Evolutionary conservation across 2,329 filamentous ascomycete species (phyloP).

Genomic region (Epichloe gansuensis): DNA sequence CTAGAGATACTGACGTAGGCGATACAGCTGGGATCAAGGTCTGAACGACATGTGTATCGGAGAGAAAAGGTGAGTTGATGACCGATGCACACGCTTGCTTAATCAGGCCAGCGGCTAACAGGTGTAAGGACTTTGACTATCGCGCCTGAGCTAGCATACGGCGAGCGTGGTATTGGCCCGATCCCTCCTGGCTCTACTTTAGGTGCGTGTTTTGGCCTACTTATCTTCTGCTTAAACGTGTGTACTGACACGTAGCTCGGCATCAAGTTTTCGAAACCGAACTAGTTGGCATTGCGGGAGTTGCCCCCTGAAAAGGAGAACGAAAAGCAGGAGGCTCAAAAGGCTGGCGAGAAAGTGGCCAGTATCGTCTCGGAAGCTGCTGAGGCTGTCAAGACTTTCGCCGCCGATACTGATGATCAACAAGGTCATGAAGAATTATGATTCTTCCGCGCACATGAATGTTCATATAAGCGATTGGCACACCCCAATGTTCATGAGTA

Average conservation of each 20-base stretch:
- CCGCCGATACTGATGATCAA: slow-evolving; percentile 42
- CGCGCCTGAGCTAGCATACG: slow-evolving; percentile 77
- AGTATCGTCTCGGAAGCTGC: slow-evolving; percentile 12
- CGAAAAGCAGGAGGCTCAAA: slow-evolving; percentile 18
- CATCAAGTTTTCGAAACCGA: slow-evolving; percentile 77
- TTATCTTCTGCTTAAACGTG: background rate
- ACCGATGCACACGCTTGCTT: background rate
- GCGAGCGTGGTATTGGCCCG: slow-evolving; percentile 60
- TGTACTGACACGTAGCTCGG: slow-evolving; percentile 8
- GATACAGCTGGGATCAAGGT: slow-evolving; percentile 70
- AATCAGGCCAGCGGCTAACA: slow-evolving; percentile 2
- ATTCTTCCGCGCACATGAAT: slow-evolving; percentile 1
- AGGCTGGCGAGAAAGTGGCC: slow-evolving; percentile 14
- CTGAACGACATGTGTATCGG: slow-evolving; percentile 90
- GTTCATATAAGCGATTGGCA: too few relatives aligned
- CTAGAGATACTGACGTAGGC: slow-evolving; percentile 9
- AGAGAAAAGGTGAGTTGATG: slow-evolving; percentile 54
- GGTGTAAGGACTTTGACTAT: slow-evolving; percentile 62
- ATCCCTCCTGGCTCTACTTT: slow-evolving; percentile 75
- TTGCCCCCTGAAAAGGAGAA: slow-evolving; percentile 24
- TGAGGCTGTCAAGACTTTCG: slow-evolving; percentile 33
- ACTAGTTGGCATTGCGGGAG: slow-evolving; percentile 70
- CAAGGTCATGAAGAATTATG: slow-evolving; percentile 51
- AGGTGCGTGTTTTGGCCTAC: slow-evolving; percentile 32
- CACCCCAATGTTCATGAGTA: background rate